Conservation (phyloP, 23 red algal genomes). For the Pyropia yezoensis region DNA sequence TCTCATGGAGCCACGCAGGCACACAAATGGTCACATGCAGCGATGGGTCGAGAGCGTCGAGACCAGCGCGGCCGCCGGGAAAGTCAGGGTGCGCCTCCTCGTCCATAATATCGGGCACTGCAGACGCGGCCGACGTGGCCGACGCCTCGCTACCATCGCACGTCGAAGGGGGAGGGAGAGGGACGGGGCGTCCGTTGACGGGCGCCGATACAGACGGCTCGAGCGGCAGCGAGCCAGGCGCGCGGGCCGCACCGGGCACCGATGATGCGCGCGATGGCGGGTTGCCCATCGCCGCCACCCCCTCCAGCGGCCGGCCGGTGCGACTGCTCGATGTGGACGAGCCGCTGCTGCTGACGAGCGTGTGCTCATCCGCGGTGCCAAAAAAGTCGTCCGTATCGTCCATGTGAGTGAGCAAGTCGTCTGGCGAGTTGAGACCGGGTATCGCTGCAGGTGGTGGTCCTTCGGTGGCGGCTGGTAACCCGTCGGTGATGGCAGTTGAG, state of each 20-base stretch:
- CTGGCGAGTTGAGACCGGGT: too few species aligned
- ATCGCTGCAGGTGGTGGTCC: too few species aligned
- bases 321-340: too few species aligned
- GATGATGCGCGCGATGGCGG: not conserved
- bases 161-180: not conserved
- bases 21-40: slow-evolving; percentile 84
- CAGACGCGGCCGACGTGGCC: not conserved
- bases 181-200: too few species aligned
- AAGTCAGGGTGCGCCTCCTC: slow-evolving; percentile 14
- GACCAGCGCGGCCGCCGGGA: not conserved
- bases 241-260: not conserved
- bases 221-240: not conserved
- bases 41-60: slow-evolving; percentile 3
- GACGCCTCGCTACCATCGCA: not conserved
- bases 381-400: too few species aligned
- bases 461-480: too few species aligned
- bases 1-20: slow-evolving; percentile 75
- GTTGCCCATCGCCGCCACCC: too few species aligned
- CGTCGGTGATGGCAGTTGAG: too few species aligned
- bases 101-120: not conserved
- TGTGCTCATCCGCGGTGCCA: too few species aligned
- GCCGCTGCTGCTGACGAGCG: too few species aligned
- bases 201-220: not conserved
- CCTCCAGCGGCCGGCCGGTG: too few species aligned
- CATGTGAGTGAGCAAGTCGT: too few species aligned